Conservation (phyloP, 2,329 filamentous ascomycete genomes). For the Diaporthe sp. region DNA sequence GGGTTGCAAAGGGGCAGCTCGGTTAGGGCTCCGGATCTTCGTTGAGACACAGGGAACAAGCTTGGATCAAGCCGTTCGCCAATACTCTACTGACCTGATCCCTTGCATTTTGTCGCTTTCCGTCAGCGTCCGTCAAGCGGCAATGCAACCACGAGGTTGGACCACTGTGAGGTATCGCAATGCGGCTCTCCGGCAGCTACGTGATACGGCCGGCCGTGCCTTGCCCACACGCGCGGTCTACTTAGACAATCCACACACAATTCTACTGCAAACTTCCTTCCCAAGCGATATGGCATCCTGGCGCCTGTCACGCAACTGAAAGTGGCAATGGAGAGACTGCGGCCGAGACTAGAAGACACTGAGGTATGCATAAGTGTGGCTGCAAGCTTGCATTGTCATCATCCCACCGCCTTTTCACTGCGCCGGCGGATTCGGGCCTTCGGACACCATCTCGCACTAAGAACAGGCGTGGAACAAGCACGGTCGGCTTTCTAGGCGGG, state of each 20-base stretch:
- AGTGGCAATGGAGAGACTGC: background rate
- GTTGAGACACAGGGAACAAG: slow-evolving; percentile 4
- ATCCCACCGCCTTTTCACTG: slow-evolving; percentile 30
- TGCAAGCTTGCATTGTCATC: slow-evolving; percentile 16
- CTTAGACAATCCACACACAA: slow-evolving; percentile 16
- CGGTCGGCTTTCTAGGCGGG: background rate
- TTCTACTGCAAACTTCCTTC: slow-evolving; percentile 2
- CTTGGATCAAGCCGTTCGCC: background rate
- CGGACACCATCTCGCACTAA: slow-evolving; percentile 11
- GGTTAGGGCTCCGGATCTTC: slow-evolving; percentile 1
- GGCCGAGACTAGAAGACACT: background rate
- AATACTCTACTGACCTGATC: background rate
- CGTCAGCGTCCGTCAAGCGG: background rate
- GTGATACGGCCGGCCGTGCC: background rate
- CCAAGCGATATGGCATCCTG: background rate
- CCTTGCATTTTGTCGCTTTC: slow-evolving; percentile 4
- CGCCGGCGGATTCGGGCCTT: background rate
- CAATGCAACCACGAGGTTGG: slow-evolving; percentile 10
- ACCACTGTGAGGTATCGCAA: background rate
- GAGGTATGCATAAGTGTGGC: slow-evolving; percentile 24
- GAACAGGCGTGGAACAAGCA: slow-evolving; percentile 12
- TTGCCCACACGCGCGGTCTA: slow-evolving; percentile 5
- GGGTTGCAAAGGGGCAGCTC: background rate
- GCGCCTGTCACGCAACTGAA: background rate
- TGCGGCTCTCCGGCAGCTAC: slow-evolving; percentile 11